Conservation (phyloP, 345 rosid species). For the Pelargonium nanum region DNA sequence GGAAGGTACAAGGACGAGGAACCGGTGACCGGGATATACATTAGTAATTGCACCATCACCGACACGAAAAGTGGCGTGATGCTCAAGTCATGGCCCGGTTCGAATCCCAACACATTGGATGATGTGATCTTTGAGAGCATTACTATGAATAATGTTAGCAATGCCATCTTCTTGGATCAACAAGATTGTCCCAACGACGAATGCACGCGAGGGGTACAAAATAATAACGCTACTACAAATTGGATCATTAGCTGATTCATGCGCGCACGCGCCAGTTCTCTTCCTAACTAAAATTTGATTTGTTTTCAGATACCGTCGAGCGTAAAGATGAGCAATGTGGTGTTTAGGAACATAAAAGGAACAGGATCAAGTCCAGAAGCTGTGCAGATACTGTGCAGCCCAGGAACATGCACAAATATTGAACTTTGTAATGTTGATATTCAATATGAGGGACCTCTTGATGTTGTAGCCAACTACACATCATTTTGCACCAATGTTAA, state of each 20-base stretch:
- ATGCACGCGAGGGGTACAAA: conserved; percentile 17
- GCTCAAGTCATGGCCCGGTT: conserved; percentile 51
- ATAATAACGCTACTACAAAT: too few species aligned
- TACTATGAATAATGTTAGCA: conserved; percentile 17
- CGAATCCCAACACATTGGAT: conserved; percentile 12
- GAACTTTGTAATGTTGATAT: conserved; percentile 19
- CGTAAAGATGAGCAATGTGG: conserved; percentile 12
- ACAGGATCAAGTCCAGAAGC: conserved; percentile 8
- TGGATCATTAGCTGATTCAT: too few species aligned
- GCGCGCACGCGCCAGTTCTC: too few species aligned
- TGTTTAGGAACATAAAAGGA: conserved; percentile 22
- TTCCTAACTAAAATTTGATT: neutral
- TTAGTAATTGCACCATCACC: conserved; percentile 22
- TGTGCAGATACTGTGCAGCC: conserved; percentile 20
- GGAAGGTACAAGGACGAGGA: conserved; percentile 30
- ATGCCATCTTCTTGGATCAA: conserved; percentile 33
- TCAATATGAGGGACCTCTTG: conserved; percentile 1
- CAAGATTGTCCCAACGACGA: conserved; percentile 21
- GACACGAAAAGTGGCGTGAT: conserved; percentile 37
- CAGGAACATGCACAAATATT: conserved; percentile 13
- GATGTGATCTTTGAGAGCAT: conserved; percentile 26
- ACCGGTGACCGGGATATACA: conserved; percentile 24
- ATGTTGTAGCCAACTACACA: conserved; percentile 9
- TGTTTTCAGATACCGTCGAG: conserved; percentile 14
- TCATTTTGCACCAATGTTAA: conserved; percentile 18